Evolutionary conservation across 306 rosid genomes (phyloP).

Genomic region (Rosa rugosa): DNA sequence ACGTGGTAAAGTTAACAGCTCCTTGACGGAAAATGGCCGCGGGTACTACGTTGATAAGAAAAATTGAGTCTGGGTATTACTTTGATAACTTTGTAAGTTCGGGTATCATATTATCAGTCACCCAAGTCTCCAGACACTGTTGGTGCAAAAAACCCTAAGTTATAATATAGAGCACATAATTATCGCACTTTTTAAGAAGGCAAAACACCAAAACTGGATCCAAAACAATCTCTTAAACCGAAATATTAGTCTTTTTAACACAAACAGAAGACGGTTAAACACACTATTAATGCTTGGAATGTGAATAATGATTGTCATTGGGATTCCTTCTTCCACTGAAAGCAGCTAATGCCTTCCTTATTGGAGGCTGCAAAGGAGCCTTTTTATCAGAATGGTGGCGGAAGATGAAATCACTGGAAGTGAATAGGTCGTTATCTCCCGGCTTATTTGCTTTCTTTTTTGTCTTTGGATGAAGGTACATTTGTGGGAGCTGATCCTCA

Average conservation of each 20-base stretch:
- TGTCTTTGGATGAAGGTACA: slow-evolving; percentile 72
- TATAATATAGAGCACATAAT: too few relatives aligned
- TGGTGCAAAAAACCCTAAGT: too few relatives aligned
- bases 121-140: too few relatives aligned
- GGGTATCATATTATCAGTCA: too few relatives aligned
- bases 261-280: not conserved
- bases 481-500: slow-evolving; percentile 95
- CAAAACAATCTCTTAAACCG: not conserved
- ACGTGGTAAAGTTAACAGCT: too few relatives aligned
- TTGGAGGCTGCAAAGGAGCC: slow-evolving; percentile 78
- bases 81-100: too few relatives aligned
- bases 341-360: slow-evolving; percentile 71
- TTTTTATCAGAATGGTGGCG: slow-evolving; percentile 75
- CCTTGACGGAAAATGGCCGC: too few relatives aligned
- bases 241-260: not conserved
- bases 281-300: slow-evolving; percentile 49
- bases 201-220: not conserved
- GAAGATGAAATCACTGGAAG: slow-evolving; percentile 48
- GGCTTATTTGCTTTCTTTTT: slow-evolving; percentile 68
- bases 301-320: slow-evolving; percentile 81
- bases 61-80: too few relatives aligned
- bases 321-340: slow-evolving; percentile 87
- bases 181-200: too few relatives aligned
- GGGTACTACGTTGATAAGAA: too few relatives aligned
- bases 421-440: slow-evolving; percentile 48